Conservation (phyloP, 2,329 filamentous ascomycete genomes). For the Aspergillus quadrilineatus region DNA sequence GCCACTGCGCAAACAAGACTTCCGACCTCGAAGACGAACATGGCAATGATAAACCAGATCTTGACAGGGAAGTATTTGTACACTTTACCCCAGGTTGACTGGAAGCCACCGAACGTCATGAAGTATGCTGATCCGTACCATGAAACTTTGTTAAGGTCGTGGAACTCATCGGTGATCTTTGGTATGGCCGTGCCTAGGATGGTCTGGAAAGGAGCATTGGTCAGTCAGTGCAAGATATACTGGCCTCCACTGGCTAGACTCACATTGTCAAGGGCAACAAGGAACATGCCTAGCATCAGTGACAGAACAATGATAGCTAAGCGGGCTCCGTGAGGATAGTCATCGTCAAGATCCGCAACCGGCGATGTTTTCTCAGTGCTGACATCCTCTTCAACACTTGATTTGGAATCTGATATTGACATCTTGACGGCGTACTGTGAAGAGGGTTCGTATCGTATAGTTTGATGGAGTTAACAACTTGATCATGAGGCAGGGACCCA, state of each 20-base stretch:
- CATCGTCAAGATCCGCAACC: neutral
- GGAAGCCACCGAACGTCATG: slow-evolving; percentile 46
- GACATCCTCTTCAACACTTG: neutral
- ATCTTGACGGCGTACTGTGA: neutral
- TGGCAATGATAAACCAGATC: neutral
- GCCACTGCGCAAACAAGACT: neutral
- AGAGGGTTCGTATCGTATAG: too few species aligned
- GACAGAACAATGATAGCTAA: neutral
- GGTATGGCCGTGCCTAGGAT: slow-evolving; percentile 35
- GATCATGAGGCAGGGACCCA: too few species aligned
- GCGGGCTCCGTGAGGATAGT: neutral
- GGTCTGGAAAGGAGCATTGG: slow-evolving; percentile 2
- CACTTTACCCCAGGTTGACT: slow-evolving; percentile 35
- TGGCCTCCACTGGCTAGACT: neutral
- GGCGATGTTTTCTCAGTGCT: neutral
- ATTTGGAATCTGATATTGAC: neutral
- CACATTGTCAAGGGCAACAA: slow-evolving; percentile 1
- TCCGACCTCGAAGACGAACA: neutral
- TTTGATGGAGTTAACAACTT: too few species aligned
- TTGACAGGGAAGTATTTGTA: neutral
- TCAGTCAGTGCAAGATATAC: neutral
- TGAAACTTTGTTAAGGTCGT: slow-evolving; percentile 39
- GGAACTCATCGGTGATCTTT: slow-evolving; percentile 42
- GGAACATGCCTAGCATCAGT: slow-evolving; percentile 5
- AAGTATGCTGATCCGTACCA: slow-evolving; percentile 46